Evolutionary conservation across 192 early-diverging fungal species (phyloP).

Genomic region (Ambispora gerdemannii): DNA sequence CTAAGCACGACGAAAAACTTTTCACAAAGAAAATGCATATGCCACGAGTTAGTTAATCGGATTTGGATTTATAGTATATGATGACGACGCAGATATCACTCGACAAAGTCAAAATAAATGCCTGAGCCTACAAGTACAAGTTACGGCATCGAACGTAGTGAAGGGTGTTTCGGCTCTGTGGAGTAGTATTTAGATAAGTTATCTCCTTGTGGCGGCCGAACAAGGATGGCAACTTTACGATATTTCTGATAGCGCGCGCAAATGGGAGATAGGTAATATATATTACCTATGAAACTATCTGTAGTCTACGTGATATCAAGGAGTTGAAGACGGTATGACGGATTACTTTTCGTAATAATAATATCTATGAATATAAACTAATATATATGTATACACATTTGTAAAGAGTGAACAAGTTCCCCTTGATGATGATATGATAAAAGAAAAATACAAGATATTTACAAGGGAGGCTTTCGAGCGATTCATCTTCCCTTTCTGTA

Average conservation of each 20-base stretch:
- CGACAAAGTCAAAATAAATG: slow-evolving; percentile 8
- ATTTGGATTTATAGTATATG: no score
- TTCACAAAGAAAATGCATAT: no score
- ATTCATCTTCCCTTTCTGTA: background rate
- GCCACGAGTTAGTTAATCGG: no score
- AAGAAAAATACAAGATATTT: background rate
- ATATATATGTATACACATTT: no score
- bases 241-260: slow-evolving; percentile 7
- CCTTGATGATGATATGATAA: no score
- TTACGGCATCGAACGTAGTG: slow-evolving; percentile 2
- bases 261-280: slow-evolving; percentile 14
- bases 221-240: background rate
- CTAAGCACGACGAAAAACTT: no score
- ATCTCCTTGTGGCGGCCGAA: no score
- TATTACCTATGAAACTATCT: slow-evolving; percentile 23
- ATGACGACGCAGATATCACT: background rate
- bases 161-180: slow-evolving; percentile 20
- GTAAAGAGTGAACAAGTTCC: no score
- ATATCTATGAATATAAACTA: no score
- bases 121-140: background rate
- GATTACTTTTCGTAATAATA: no score
- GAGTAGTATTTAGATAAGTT: no score
- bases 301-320: slow-evolving; percentile 9
- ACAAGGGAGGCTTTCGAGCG: slow-evolving; percentile 1
- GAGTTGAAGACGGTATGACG: no score